Evolutionary conservation across 352 stramenopile genomes (phyloP), one percentile per base, ranked within the genome.

Genomic region (Globisporangium yorkense): DNA sequence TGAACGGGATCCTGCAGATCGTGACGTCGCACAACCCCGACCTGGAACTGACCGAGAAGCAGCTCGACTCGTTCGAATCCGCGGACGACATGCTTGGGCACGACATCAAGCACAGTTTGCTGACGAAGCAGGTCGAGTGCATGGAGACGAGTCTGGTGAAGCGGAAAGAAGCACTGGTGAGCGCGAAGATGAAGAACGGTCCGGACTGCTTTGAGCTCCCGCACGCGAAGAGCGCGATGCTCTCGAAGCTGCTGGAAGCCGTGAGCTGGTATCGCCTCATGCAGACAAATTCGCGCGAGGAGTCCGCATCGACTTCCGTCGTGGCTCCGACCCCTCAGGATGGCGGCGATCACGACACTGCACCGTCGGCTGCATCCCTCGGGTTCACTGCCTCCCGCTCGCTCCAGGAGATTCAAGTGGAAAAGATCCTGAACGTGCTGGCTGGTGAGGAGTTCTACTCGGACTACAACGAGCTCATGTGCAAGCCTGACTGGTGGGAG

Each of bases 261-360:
- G 85, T 89, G 41, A 92, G 82, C 60, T 94, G 85, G 83, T 94
- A 92, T 51, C 75, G 85, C 16, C 68, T 92, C 39, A 71, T 92
- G n/a, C 82, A 94, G 59, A 76, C 70, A n/a, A 92, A 90, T 31
- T 68, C 80, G 4, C 68, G 82, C 21, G 75, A 89, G 44, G 74
- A 92, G 50, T 80, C 77, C 1, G 75, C 77, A 0, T 85, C 75
- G 1, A 75, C 63, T 1, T 80, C 73, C 31, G 80, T 88, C 0
- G 62, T 70, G 24, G 57, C 72, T 27, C 53, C 70, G 7, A 52
- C 51, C 18, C 55, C 40, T 7, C 56, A 46, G 56, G 27, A 44
- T 63, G 18, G 18, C 27, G 40, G 35, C n/a, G 37, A 41, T 47
- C 21, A 39, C 18, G 54, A 61, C 10, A 35, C 12, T 18, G 27